phyloP scores from a whole-genome alignment of 768 basidiomycete genomes.

The Trametes sanguinea region DNA sequence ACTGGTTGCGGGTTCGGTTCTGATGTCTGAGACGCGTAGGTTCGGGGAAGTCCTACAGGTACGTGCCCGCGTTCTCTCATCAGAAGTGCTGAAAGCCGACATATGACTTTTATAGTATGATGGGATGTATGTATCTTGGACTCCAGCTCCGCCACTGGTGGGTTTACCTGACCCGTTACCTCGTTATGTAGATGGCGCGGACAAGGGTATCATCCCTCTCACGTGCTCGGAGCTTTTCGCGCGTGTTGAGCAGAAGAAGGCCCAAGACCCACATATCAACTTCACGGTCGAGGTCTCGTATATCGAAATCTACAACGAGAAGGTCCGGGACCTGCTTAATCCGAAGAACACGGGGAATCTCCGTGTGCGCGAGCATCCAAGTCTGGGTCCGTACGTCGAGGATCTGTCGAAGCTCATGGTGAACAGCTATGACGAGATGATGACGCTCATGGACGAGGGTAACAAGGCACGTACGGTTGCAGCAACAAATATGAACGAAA shows the following conservation, averaged over 20 bases:
- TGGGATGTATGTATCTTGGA: conserved; percentile 73
- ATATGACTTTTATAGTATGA: conserved; percentile 62
- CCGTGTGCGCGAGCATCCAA: conserved; percentile 96
- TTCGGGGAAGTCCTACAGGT: conserved; percentile 93
- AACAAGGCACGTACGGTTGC: conserved; percentile 99
- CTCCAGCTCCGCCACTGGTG: too few species aligned
- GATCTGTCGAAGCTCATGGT: conserved; percentile 94
- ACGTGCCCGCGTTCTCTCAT: conserved; percentile 30
- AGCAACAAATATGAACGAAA: conserved; percentile 99
- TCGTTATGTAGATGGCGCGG: conserved; percentile 70
- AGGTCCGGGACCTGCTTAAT: conserved; percentile 95
- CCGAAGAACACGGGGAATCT: conserved; percentile 97
- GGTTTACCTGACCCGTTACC: not conserved
- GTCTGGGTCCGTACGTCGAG: conserved; percentile 96
- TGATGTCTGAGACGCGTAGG: conserved; percentile 43
- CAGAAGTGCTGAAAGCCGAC: not conserved
- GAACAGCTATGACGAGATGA: conserved; percentile 92
- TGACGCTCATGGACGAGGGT: conserved; percentile 99
- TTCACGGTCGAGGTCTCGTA: conserved; percentile 99
- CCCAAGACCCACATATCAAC: conserved; percentile 63
- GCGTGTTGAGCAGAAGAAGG: conserved; percentile 69
- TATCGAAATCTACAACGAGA: conserved; percentile 98
- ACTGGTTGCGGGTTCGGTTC: not conserved
- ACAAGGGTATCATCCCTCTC: conserved; percentile 97
- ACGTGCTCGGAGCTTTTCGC: conserved; percentile 92